These are phyloP conservation scores for Leccinum pallidistipes DNA, from an alignment of 1,284 basidiomycete species.

Conservation along the genomic window DNA sequence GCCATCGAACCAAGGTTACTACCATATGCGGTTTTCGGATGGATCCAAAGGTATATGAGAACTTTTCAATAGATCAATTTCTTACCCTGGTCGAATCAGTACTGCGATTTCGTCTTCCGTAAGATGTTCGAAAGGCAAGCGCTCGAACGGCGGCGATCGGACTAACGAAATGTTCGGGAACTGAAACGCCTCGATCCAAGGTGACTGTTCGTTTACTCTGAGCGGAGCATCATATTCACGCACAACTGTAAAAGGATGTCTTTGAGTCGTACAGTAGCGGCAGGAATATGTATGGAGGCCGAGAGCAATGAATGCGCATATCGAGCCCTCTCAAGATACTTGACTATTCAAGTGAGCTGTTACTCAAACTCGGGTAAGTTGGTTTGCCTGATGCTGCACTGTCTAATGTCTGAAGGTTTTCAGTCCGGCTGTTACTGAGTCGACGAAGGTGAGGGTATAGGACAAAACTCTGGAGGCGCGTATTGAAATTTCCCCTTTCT, in stretches of 20 bases:
- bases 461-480: background rate
- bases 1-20: constrained; percentile 72
- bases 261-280: constrained; percentile 73
- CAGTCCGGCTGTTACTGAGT: constrained; percentile 56
- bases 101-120: constrained; percentile 77
- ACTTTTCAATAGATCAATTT: constrained; percentile 8
- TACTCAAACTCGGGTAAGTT: constrained; percentile 57
- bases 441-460: constrained; percentile 51
- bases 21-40: constrained; percentile 72
- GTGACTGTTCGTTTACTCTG: constrained; percentile 36
- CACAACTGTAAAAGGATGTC: constrained; percentile 57
- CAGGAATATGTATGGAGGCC: constrained; percentile 76
- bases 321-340: constrained; percentile 58
- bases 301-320: constrained; percentile 67
- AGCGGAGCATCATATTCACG: constrained; percentile 13
- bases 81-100: constrained; percentile 43
- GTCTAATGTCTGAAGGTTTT: constrained; percentile 15
- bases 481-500: constrained; percentile 9
- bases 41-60: constrained; percentile 59
- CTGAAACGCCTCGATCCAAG: constrained; percentile 62
- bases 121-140: constrained; percentile 74
- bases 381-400: constrained; percentile 24
- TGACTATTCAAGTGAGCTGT: constrained; percentile 57
- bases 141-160: constrained; percentile 47
- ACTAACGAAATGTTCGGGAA: constrained; percentile 62